Evolutionary conservation across 306 rosid species (phyloP).

Genomic region (Malus domestica): DNA sequence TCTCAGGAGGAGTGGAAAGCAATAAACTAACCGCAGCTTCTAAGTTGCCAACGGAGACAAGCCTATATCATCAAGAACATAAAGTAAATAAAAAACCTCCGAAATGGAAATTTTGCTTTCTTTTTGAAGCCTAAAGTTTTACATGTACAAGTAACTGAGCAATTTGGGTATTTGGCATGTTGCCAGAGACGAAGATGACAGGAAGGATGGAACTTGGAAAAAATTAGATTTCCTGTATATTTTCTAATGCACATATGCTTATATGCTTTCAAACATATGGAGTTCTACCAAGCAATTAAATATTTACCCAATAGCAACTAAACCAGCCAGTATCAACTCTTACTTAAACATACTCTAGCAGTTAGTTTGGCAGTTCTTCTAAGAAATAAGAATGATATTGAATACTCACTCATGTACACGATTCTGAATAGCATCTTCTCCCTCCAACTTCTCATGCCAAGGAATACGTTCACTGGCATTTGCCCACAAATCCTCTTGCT

Average conservation of each 20-base stretch:
- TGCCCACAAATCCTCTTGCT: constrained; percentile 78
- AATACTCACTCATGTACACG: constrained; percentile 86
- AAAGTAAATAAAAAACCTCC: constrained; percentile 11
- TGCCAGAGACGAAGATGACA: not conserved
- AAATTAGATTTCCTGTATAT: not conserved
- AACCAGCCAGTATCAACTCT: not conserved
- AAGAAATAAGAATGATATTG: constrained; percentile 1
- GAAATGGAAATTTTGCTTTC: not conserved
- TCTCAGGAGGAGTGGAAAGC: constrained; percentile 98
- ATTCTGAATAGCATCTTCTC: constrained; percentile 83
- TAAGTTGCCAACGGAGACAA: constrained; percentile 79
- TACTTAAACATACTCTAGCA: not conserved
- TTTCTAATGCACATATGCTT: not conserved
- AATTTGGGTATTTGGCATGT: not conserved
- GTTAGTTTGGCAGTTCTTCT: constrained; percentile 3
- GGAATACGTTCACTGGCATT: constrained; percentile 81
- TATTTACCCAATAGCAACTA: not conserved
- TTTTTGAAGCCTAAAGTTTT: not conserved
- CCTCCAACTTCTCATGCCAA: constrained; percentile 90
- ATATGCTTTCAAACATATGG: not conserved
- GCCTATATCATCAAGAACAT: constrained; percentile 42
- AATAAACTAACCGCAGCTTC: constrained; percentile 89
- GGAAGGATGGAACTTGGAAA: not conserved
- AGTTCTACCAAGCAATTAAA: not conserved
- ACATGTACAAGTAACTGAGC: not conserved